A percentile compares a stretch with the other conserved stretches of the same genome.
Conservation (phyloP, 2,329 filamentous ascomycete genomes). For the Triangularia setosa region DNA sequence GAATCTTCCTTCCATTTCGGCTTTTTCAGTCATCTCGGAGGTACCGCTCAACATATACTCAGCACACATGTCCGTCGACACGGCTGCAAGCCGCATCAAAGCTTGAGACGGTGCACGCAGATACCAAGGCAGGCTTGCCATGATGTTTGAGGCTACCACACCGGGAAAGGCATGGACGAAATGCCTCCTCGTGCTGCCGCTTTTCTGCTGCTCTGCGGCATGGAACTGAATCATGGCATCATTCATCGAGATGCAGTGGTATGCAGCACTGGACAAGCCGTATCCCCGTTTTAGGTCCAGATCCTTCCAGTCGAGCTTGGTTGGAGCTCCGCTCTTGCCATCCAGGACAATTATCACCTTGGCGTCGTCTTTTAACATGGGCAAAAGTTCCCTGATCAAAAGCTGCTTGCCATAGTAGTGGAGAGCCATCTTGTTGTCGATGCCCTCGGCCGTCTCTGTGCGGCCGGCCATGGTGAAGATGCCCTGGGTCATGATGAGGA, state of each 20-base stretch:
- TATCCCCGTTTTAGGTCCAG: constrained; percentile 37
- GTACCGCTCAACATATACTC: constrained; percentile 28
- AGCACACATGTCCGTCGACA: constrained; percentile 30
- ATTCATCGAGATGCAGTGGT: constrained; percentile 39
- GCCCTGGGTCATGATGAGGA: constrained; percentile 39
- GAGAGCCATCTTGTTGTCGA: constrained; percentile 43
- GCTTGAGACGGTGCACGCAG: constrained; percentile 19
- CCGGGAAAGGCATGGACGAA: constrained; percentile 42
- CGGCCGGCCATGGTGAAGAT: constrained; percentile 34
- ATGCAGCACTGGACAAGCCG: constrained; percentile 31
- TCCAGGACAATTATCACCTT: constrained; percentile 40
- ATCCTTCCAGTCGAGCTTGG: constrained; percentile 37
- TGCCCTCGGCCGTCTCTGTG: constrained; percentile 41
- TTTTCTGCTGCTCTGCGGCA: constrained; percentile 28
- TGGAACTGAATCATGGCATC: constrained; percentile 36
- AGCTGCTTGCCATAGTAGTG: constrained; percentile 45
- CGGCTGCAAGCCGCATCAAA: constrained; percentile 22
- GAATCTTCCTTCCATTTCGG: constrained; percentile 22
- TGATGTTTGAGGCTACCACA: constrained; percentile 34
- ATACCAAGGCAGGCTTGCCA: constrained; percentile 31
- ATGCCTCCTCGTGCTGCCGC: constrained; percentile 18
- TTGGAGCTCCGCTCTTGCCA: constrained; percentile 29
- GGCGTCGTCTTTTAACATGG: constrained; percentile 33
- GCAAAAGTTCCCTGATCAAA: constrained; percentile 39
- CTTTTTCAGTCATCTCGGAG: constrained; percentile 8